Evolutionary conservation across 106 monocot genomes (phyloP).

Genomic region (Xerophyta viscosa): DNA sequence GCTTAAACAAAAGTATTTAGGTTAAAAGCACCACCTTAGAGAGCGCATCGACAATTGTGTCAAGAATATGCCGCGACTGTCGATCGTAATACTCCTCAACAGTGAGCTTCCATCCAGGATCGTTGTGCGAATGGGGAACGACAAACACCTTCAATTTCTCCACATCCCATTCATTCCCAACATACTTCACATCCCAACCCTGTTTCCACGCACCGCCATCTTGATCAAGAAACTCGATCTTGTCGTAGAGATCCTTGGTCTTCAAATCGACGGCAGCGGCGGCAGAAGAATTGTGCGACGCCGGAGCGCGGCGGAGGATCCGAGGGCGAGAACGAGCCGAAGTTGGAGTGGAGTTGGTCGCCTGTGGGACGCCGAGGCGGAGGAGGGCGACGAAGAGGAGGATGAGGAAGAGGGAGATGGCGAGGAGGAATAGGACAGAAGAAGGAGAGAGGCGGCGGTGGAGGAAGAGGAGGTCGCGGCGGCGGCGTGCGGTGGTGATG

Average conservation of each 20-base stretch:
- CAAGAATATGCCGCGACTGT: constrained; percentile 77
- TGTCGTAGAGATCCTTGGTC: constrained; percentile 89
- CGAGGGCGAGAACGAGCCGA: constrained; percentile 6
- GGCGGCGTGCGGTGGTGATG: constrained; percentile 20
- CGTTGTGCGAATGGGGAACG: constrained; percentile 94
- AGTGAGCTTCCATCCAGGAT: constrained; percentile 93
- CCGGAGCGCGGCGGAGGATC: constrained; percentile 24
- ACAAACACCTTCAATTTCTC: constrained; percentile 98
- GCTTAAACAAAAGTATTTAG: too few relatives aligned
- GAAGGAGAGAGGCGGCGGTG: constrained; percentile 29
- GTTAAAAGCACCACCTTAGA: constrained; percentile 51
- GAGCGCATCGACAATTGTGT: constrained; percentile 79
- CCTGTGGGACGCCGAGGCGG: constrained; percentile 39
- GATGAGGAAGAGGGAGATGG: constrained; percentile 47
- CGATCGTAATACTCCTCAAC: constrained; percentile 83
- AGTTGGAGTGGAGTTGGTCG: constrained; percentile 14
- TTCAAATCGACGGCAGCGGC: constrained; percentile 72
- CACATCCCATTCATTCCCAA: constrained; percentile 62
- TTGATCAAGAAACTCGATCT: constrained; percentile 68
- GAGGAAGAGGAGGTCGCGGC: constrained; percentile 14
- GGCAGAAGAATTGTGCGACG: constrained; percentile 2
- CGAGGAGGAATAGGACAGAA: constrained; percentile 45
- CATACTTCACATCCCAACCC: constrained; percentile 77
- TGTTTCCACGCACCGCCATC: constrained; percentile 98
- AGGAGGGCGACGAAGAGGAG: constrained; percentile 49